Evolutionary conservation across 352 stramenopile genomes (phyloP).

Genomic region (Phytophthora sansomeana): DNA sequence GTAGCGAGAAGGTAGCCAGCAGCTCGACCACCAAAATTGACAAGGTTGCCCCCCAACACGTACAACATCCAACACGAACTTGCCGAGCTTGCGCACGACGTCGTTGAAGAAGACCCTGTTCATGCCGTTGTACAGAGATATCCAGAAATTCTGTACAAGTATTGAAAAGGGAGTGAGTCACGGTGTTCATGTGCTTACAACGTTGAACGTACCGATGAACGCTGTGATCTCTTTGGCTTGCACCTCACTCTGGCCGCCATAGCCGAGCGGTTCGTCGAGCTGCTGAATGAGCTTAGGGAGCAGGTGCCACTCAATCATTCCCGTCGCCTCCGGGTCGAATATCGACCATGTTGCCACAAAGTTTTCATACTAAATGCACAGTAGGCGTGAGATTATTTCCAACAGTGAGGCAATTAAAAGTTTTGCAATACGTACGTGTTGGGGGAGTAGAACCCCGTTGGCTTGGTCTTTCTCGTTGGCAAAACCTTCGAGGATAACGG

Average conservation of each 20-base stretch:
- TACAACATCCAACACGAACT: slow-evolving; percentile 69
- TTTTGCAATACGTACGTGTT: slow-evolving; percentile 41
- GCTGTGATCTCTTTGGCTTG: slow-evolving; percentile 59
- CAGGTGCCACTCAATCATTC: slow-evolving; percentile 72
- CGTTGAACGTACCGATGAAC: slow-evolving; percentile 52
- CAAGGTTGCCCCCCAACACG: slow-evolving; percentile 9
- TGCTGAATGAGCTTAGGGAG: slow-evolving; percentile 71
- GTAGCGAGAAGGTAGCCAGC: slow-evolving; percentile 6
- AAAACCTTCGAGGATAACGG: slow-evolving; percentile 88
- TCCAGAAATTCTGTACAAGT: slow-evolving; percentile 48
- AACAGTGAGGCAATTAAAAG: not conserved
- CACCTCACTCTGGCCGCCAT: slow-evolving; percentile 50
- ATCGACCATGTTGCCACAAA: slow-evolving; percentile 65
- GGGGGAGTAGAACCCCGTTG: slow-evolving; percentile 43
- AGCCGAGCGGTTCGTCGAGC: slow-evolving; percentile 74
- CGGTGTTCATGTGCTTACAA: too few relatives aligned
- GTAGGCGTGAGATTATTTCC: not conserved
- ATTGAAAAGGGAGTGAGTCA: not conserved
- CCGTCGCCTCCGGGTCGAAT: slow-evolving; percentile 82
- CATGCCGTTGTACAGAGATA: slow-evolving; percentile 60
- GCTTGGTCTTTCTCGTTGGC: slow-evolving; percentile 77
- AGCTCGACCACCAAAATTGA: slow-evolving; percentile 12
- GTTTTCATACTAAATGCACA: slow-evolving; percentile 58
- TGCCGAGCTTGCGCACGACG: slow-evolving; percentile 59
- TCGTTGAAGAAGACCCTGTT: slow-evolving; percentile 72